phyloP scores from a whole-genome alignment of 257 asterid genomes.

The Linaria vulgaris region DNA sequence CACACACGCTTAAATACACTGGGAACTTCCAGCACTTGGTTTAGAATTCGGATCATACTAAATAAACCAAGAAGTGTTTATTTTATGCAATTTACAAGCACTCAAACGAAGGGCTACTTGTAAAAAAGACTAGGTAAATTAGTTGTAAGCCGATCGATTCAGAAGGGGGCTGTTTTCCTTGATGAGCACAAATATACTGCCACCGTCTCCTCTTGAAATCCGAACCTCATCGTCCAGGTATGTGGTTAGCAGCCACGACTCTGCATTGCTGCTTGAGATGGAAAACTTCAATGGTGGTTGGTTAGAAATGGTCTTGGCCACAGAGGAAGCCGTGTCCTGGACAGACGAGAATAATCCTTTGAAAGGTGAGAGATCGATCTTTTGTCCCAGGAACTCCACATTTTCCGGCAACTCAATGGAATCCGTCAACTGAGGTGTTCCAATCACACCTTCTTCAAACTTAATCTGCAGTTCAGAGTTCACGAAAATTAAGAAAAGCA shows the following conservation, averaged over 20 bases:
- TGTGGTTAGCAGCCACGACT: slow-evolving; percentile 93
- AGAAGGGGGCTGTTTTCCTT: slow-evolving; percentile 73
- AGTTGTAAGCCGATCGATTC: slow-evolving; percentile 29
- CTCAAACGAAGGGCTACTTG: not conserved
- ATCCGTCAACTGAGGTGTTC: slow-evolving; percentile 92
- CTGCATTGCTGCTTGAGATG: slow-evolving; percentile 47
- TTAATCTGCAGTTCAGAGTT: slow-evolving; percentile 52
- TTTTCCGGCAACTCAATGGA: slow-evolving; percentile 77
- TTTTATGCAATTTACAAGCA: slow-evolving; percentile 1
- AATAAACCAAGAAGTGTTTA: not conserved
- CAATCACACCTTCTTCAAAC: slow-evolving; percentile 77
- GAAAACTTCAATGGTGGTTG: slow-evolving; percentile 81
- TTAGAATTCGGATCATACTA: not conserved
- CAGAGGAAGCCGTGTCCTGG: slow-evolving; percentile 81
- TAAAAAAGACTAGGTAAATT: not conserved
- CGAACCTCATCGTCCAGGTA: slow-evolving; percentile 84
- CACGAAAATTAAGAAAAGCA: not conserved
- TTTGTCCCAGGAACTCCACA: slow-evolving; percentile 73
- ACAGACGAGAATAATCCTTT: slow-evolving; percentile 72
- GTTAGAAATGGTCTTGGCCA: slow-evolving; percentile 74
- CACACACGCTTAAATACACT: too few relatives aligned
- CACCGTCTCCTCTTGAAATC: slow-evolving; percentile 87
- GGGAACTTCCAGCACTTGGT: not conserved
- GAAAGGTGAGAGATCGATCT: slow-evolving; percentile 79
- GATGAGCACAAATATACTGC: slow-evolving; percentile 76